phyloP scores from a whole-genome alignment of 805 yeast genomes.

The Nakazawaea holstii region DNA sequence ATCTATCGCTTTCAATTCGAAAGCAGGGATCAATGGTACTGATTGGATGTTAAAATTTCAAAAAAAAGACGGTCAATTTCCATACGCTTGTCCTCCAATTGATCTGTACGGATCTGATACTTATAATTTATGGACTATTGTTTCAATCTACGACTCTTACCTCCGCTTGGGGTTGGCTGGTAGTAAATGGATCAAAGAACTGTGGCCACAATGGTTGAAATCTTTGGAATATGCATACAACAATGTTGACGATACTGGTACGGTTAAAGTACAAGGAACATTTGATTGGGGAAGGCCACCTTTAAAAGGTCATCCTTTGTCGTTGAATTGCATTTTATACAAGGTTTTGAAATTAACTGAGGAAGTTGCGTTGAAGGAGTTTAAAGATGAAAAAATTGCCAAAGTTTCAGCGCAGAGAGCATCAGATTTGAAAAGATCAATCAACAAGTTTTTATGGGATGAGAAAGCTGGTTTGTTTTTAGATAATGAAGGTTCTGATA shows the following conservation, averaged over 20 bases:
- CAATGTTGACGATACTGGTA: slow-evolving; percentile 9
- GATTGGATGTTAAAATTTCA: slow-evolving; percentile 17
- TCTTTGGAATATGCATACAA: slow-evolving; percentile 6
- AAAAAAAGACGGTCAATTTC: slow-evolving; percentile 9
- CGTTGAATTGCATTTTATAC: slow-evolving; percentile 9
- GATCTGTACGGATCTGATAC: slow-evolving; percentile 11
- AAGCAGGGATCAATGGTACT: slow-evolving; percentile 20
- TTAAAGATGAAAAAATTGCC: not conserved
- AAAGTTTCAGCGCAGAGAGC: not conserved
- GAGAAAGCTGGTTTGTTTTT: slow-evolving; percentile 4
- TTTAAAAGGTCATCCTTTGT: slow-evolving; percentile 6
- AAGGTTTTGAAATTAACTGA: slow-evolving; percentile 2
- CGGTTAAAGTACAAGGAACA: slow-evolving; percentile 4
- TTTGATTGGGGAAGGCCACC: slow-evolving; percentile 13
- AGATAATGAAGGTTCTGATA: slow-evolving; percentile 7
- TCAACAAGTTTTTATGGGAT: slow-evolving; percentile 10
- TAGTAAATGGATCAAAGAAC: slow-evolving; percentile 3
- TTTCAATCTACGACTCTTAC: slow-evolving; percentile 3
- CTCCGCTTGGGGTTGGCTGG: not conserved
- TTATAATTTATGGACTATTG: slow-evolving; percentile 10
- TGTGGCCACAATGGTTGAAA: slow-evolving; percentile 9
- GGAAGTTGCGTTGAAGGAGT: slow-evolving; percentile 3
- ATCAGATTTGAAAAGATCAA: not conserved
- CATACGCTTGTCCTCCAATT: slow-evolving; percentile 12
- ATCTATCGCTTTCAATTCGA: slow-evolving; percentile 22